A percentile compares a stretch with the other conserved stretches of the same genome.
Evolutionary conservation across 345 rosid species (phyloP).

Genomic region (Eucalyptus globulus): DNA sequence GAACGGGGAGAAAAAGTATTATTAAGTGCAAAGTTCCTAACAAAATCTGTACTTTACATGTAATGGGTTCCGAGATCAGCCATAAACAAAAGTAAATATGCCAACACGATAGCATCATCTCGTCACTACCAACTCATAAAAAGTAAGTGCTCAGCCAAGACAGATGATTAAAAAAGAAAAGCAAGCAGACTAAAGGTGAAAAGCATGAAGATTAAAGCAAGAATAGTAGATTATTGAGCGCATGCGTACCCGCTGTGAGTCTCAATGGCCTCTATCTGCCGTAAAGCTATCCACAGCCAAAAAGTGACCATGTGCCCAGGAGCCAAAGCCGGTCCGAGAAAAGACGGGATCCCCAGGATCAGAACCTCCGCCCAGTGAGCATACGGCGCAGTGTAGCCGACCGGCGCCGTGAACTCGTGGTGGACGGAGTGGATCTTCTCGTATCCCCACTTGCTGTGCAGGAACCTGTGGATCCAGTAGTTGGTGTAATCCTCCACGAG

Average conservation of each 20-base stretch:
- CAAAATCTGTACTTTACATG: neutral
- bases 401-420: constrained; percentile 82
- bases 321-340: constrained; percentile 87
- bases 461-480: constrained; percentile 84
- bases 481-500: constrained; percentile 77
- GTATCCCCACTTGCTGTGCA: constrained; percentile 85
- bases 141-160: neutral
- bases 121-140: constrained; percentile 18
- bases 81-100: constrained; percentile 1
- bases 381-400: constrained; percentile 78
- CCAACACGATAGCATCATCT: constrained; percentile 15
- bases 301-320: constrained; percentile 95
- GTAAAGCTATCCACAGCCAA: constrained; percentile 85
- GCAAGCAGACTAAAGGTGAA: neutral
- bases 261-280: constrained; percentile 89
- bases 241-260: constrained; percentile 93
- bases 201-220: neutral
- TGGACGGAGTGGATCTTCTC: constrained; percentile 86
- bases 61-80: neutral
- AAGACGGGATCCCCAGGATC: constrained; percentile 88
- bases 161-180: neutral
- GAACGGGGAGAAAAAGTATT: neutral
- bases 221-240: constrained; percentile 1
- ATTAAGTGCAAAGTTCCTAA: neutral
- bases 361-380: constrained; percentile 93